phyloP scores from a whole-genome alignment of 2,329 filamentous ascomycete species.

The Pestalotiopsis sp. region DNA sequence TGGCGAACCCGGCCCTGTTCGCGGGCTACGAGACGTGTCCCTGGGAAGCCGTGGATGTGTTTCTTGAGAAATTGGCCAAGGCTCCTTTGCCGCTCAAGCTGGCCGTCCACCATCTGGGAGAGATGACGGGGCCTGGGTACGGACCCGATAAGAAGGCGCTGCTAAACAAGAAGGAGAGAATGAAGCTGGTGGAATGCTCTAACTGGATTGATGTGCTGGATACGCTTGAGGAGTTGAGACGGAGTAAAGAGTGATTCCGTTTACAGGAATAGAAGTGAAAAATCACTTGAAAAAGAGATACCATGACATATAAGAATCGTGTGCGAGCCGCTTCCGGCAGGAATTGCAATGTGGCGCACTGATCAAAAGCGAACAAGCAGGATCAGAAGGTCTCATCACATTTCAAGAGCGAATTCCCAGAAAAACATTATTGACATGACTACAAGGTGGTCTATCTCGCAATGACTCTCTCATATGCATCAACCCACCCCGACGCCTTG shows the following conservation, averaged over 20 bases:
- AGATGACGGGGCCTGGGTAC: slow-evolving; percentile 67
- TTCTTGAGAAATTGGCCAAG: slow-evolving; percentile 60
- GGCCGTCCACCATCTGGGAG: slow-evolving; percentile 65
- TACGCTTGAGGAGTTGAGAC: slow-evolving; percentile 52
- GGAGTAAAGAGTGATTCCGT: neutral
- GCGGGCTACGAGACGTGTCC: slow-evolving; percentile 59
- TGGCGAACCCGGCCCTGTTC: slow-evolving; percentile 70
- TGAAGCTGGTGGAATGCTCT: slow-evolving; percentile 48
- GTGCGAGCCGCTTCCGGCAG: neutral
- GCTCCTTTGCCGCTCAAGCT: slow-evolving; percentile 66
- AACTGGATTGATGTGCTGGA: slow-evolving; percentile 64
- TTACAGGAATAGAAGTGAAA: neutral
- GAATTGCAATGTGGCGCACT: neutral
- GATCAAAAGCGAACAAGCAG: too few relatives aligned
- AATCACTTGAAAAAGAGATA: neutral
- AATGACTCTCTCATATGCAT: neutral
- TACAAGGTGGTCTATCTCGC: neutral
- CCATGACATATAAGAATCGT: neutral
- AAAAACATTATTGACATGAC: neutral
- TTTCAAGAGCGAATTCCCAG: neutral
- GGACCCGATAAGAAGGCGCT: slow-evolving; percentile 54
- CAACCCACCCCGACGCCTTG: neutral
- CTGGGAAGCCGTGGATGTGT: slow-evolving; percentile 64
- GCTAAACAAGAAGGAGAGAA: slow-evolving; percentile 59
- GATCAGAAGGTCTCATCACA: too few relatives aligned